Evolutionary conservation across 495 filamentous ascomycete genomes (phyloP), one percentile per base, ranked within the genome.

Genomic region (Xylaria telfairii): DNA sequence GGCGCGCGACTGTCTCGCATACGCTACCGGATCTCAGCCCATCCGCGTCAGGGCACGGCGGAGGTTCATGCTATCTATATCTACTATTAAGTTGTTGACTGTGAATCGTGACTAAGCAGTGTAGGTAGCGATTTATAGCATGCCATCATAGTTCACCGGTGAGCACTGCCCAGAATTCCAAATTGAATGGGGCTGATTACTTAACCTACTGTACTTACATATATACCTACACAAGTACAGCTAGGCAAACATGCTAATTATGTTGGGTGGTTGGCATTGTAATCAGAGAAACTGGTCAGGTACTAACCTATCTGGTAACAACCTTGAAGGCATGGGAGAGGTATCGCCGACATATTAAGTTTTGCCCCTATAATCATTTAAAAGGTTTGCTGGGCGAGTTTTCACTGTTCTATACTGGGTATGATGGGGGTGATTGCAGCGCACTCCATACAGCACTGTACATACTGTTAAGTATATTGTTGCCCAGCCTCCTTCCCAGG

Each of bases 1-100:
- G 34, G 44, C 67, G 53, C 44, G 53, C 59, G 53, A 46, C 24
- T 69, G 54, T 69, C 67, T 62, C 53, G 39, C 53, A 61, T 61
- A 5, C 37, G 37, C 51, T 41, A 59, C 53, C 66, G 66, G 57
- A 68, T 46, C 66, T 34, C 59, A 59, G 42, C 53, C 24, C 26
- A 62, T 46, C 67, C 54, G 59, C 54, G 44, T 26, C 37, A 37
- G 30, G 51, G 21, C 37, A 26, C 15, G 30, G 53, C 13, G 17
- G 49, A 59, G 28, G 30, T 17, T 19, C 34, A 60, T 60, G 57
- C 34, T 30, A 7, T n/a, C 53, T 57, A 19, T 30, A 7, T n/a
- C 53, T 57, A 19, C 53, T n/a, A 54, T 54, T 15, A 15, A 28
- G 49, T 30, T 54, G 49, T 54, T 17, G 49, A 17, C 24, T 28